A percentile compares a stretch with the other conserved stretches of the same genome.
phyloP scores from a whole-genome alignment of 2,329 filamentous ascomycete species.

The Allantophomopsis lycopodina region DNA sequence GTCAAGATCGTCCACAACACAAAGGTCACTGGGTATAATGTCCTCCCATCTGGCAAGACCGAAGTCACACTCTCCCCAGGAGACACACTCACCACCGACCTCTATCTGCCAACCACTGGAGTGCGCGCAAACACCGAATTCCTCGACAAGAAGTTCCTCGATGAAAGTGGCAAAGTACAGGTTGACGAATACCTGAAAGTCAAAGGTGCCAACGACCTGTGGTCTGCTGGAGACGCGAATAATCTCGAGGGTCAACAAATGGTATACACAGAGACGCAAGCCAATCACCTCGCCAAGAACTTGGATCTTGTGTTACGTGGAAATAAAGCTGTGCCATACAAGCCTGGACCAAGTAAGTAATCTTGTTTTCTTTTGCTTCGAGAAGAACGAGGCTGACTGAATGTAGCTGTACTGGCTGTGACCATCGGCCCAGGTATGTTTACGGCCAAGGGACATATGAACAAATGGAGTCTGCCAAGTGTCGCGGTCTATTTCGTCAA shows the following conservation, averaged over 20 bases:
- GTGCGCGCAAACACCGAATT: conserved; percentile 26
- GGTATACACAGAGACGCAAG: conserved; percentile 6
- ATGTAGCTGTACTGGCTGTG: conserved; percentile 10
- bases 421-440: conserved; percentile 12
- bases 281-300: conserved; percentile 10
- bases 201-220: conserved; percentile 20
- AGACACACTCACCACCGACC: conserved; percentile 23
- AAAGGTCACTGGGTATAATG: conserved; percentile 20
- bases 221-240: conserved; percentile 13
- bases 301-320: conserved; percentile 11
- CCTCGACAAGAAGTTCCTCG: conserved; percentile 18
- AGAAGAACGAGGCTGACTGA: neutral
- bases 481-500: conserved; percentile 8
- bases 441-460: conserved; percentile 10
- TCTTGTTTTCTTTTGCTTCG: neutral
- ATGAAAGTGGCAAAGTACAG: conserved; percentile 26
- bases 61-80: conserved; percentile 26
- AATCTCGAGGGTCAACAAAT: conserved; percentile 10
- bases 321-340: conserved; percentile 10
- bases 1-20: conserved; percentile 29
- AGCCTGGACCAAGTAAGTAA: conserved; percentile 8
- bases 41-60: conserved; percentile 13
- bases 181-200: conserved; percentile 38
- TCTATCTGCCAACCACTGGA: conserved; percentile 33
- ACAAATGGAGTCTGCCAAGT: conserved; percentile 11